Evolutionary conservation across 345 rosid species (phyloP).

Genomic region (Eucalyptus cloeziana): DNA sequence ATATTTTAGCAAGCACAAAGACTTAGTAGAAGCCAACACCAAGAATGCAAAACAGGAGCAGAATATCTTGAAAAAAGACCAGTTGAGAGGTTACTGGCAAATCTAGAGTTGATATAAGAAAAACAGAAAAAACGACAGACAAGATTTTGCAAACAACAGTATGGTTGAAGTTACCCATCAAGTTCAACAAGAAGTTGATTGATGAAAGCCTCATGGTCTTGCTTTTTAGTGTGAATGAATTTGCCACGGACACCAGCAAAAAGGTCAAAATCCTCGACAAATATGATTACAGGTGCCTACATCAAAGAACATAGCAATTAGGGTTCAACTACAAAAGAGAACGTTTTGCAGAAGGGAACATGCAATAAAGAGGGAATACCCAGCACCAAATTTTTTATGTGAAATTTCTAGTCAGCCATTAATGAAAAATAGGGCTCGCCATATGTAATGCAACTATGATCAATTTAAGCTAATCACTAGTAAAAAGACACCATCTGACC

Average conservation of each 20-base stretch:
- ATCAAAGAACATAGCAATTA: not conserved
- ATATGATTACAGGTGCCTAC: constrained; percentile 93
- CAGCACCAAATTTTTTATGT: not conserved
- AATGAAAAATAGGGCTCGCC: not conserved
- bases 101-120: not conserved
- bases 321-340: not conserved
- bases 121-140: not conserved
- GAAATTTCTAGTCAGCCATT: not conserved
- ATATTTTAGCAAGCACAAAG: not conserved
- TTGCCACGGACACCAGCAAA: constrained; percentile 98
- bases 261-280: constrained; percentile 95
- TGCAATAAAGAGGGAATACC: not conserved
- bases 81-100: not conserved
- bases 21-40: not conserved
- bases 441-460: not conserved
- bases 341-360: not conserved
- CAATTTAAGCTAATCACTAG: not conserved
- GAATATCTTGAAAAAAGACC: not conserved
- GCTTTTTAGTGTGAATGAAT: constrained; percentile 76
- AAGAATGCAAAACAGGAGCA: not conserved
- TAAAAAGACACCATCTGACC: not conserved
- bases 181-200: constrained; percentile 98
- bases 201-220: constrained; percentile 94
- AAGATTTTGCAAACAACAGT: not conserved
- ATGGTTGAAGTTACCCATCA: constrained; percentile 58